Evolutionary conservation across 371 early-diverging fungal species (phyloP).

Genomic region (Mortierella sp.): DNA sequence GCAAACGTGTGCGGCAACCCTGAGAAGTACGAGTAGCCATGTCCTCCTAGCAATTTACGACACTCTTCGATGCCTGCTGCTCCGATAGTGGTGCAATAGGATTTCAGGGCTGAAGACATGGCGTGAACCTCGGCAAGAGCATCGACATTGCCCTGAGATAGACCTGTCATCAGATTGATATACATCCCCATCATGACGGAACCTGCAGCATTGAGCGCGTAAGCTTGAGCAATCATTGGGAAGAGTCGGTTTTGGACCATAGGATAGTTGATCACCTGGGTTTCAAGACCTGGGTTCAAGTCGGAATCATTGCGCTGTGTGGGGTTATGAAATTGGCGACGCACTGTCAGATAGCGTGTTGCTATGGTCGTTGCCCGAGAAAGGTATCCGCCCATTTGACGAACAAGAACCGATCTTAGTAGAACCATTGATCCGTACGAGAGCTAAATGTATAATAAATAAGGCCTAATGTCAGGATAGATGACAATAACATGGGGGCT

Average conservation of each 20-base stretch:
- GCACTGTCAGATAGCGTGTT: slow-evolving; percentile 61
- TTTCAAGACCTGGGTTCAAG: slow-evolving; percentile 63
- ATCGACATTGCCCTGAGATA: slow-evolving; percentile 69
- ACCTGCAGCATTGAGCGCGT: slow-evolving; percentile 79
- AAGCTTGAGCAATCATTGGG: slow-evolving; percentile 76
- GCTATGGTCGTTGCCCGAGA: slow-evolving; percentile 66
- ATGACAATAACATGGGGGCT: slow-evolving; percentile 12
- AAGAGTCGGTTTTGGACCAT: slow-evolving; percentile 82
- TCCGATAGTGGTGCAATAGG: slow-evolving; percentile 78
- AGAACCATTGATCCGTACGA: slow-evolving; percentile 83
- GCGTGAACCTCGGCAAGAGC: slow-evolving; percentile 84
- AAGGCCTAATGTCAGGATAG: not conserved
- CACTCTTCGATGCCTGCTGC: slow-evolving; percentile 78
- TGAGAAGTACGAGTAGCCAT: slow-evolving; percentile 81
- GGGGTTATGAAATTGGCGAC: slow-evolving; percentile 63
- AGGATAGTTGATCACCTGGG: slow-evolving; percentile 80
- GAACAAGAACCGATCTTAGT: slow-evolving; percentile 75
- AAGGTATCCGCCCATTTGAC: slow-evolving; percentile 62
- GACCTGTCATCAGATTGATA: slow-evolving; percentile 64
- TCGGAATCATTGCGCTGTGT: slow-evolving; percentile 44
- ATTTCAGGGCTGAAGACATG: slow-evolving; percentile 82
- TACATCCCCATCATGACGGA: slow-evolving; percentile 73
- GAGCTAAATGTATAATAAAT: slow-evolving; percentile 32
- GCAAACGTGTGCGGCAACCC: slow-evolving; percentile 74
- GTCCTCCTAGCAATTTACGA: slow-evolving; percentile 82